Base-by-base conservation (phyloP, 2,329 filamentous ascomycete species). In the Grosmannia huntii region DNA sequence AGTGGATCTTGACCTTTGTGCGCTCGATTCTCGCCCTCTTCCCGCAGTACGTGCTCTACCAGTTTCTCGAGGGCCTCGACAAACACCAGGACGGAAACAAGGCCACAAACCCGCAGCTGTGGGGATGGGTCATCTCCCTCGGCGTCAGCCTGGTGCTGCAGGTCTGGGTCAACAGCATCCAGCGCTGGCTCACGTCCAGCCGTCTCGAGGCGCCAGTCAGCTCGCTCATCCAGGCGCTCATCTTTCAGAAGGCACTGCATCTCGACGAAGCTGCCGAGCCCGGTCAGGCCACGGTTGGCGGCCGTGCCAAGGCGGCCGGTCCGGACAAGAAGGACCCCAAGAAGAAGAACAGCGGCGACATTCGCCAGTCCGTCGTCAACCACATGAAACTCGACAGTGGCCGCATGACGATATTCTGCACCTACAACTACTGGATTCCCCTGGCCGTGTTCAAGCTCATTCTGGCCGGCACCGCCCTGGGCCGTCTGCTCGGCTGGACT, bases 351-450 rank as follows among this genome's bases (percentile, higher is more conserved):
- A 57, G 64, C 54, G 56, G 61, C 25, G 66, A 68, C 38, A 64
- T 66, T 12, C 66, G 68, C 12, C 69, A 70, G 57, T 69, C 68
- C 3, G 67, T 71, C 25, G 67, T 70, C 51, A 70, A 70, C 59
- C 69, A 70, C 62, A 69, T 71, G 66, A 70, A 70, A 57, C 63
- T 71, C 31, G 69, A 71, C 59, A 69, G 66, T 50, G 58, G 53
- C n/a, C 66, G 68, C 27, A 67, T 69, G 23, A 66, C 63, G 11
- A 68, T 67, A 21, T 69, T 69, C 36, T 67, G 65, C 59, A 63
- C 63, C 2, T 68, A 67, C 62, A 68, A 68, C 62, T 70, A 67
- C 60, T 68, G 69, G 57, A 62, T 70, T 7, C 69, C 68, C 12
- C 59, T 69, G 57, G 68, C 68, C n/a, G 25, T 70, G 2, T 68